A percentile compares a stretch with the other conserved stretches of the same genome.
Evolutionary conservation across 768 basidiomycete species (phyloP).

Genomic region (Phanerochaete carnosa): DNA sequence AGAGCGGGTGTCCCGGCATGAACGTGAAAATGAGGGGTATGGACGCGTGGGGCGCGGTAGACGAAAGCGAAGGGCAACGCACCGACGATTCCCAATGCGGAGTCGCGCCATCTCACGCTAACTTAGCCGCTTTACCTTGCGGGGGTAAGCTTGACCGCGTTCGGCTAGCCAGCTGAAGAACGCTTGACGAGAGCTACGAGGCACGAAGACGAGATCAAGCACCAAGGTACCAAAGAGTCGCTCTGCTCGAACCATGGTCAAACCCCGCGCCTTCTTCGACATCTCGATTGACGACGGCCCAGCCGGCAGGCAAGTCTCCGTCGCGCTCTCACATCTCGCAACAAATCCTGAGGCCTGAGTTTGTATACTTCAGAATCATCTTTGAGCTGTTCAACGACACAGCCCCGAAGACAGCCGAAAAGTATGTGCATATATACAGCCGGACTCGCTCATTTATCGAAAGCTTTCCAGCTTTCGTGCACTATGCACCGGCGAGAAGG

Average conservation of each 20-base stretch:
- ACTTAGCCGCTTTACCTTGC: background rate
- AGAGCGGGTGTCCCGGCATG: background rate
- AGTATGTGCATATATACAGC: conserved; percentile 42
- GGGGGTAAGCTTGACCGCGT: background rate
- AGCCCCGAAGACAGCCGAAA: conserved; percentile 76
- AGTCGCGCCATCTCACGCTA: conserved; percentile 6
- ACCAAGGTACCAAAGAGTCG: background rate
- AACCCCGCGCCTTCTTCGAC: conserved; percentile 69
- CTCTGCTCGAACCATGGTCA: conserved; percentile 35
- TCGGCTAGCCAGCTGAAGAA: background rate
- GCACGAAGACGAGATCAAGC: background rate
- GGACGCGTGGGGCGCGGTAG: background rate
- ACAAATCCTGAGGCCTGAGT: background rate
- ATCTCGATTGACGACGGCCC: conserved; percentile 48
- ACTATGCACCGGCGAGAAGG: conserved; percentile 84
- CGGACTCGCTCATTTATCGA: conserved; percentile 3
- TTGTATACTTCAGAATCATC: conserved; percentile 45
- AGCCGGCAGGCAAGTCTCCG: conserved; percentile 48
- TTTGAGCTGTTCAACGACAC: conserved; percentile 75
- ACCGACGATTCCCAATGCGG: conserved; percentile 8
- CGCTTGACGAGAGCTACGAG: background rate
- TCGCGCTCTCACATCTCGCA: background rate
- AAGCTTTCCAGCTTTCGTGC: conserved; percentile 70
- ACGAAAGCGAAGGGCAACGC: conserved; percentile 4
- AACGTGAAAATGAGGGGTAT: conserved; percentile 3